Base-by-base conservation (phyloP, 2,329 filamentous ascomycete genomes). In the Verticillium zaregamsianum region DNA sequence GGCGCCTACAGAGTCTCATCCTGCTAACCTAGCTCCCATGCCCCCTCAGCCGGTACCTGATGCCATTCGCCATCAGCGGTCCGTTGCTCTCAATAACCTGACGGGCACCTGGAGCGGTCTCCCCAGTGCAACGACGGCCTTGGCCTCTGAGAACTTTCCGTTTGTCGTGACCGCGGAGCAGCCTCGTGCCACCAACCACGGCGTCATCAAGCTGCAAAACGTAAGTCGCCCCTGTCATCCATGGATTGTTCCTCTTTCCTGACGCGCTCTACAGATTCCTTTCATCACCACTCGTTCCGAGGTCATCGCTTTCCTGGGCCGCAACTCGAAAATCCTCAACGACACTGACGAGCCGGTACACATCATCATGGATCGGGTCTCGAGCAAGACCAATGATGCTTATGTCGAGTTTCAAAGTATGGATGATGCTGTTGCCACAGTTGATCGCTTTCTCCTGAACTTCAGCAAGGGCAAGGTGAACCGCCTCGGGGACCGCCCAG, bases 331-430 rank as follows among this genome's bases (percentile, higher is more conserved):
- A 61, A 79, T 87, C 37, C 70, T 86, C 56, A 81, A 79, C 33
- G 84, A 87, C 62, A 70, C 68, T 2, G 77, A 83, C 6, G 85
- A 86, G 67, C 81, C 83, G 0, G 76, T 88, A 8, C 86, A 88
- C 63, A 86, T 88, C 65, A 85, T 87, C 66, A 87, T 88, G 85
- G 86, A 88, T 60, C 80, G 84, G n/a, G 77, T 81, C 25, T 84
- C 83, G 3, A 81, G 81, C 68, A 88, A 87, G 78, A 88, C 86
- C 0, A 81, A 85, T 71, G 85, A 88, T 63, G 83, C 81, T 4
- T 88, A 82, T 63, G 80, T 86, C 52, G 86, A 88, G 71, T 86
- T 88, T 62, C 68, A 78, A 25, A 80, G 73, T 31, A 73, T 82
- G 5, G 71, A 80, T 6, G 84, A 86, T 61, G 86, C 86, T 4